Conservation (phyloP, 306 rosid genomes). For the Albizia julibrissin region DNA sequence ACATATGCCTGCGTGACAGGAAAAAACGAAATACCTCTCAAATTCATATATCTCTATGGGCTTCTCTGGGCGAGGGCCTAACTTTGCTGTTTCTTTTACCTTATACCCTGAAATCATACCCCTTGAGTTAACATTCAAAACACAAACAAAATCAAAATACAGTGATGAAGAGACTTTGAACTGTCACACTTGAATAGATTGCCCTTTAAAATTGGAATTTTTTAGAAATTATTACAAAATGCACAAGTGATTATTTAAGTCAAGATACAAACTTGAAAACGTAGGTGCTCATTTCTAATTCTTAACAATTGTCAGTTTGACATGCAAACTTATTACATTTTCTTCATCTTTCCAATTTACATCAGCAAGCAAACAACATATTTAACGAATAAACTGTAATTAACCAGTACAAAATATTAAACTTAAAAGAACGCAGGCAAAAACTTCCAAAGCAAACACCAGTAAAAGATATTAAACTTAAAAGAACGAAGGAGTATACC, state of each 20-base stretch:
- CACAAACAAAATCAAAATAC: not conserved
- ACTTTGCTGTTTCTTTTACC: slow-evolving; percentile 79
- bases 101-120: slow-evolving; percentile 56
- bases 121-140: slow-evolving; percentile 23
- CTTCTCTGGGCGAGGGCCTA: slow-evolving; percentile 92
- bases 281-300: not conserved
- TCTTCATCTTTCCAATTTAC: not conserved
- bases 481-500: slow-evolving; percentile 47
- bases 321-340: not conserved
- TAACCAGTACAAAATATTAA: slow-evolving; percentile 17
- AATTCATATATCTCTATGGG: slow-evolving; percentile 95
- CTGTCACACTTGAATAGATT: not conserved
- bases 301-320: not conserved
- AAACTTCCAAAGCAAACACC: slow-evolving; percentile 61
- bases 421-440: slow-evolving; percentile 38
- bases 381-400: slow-evolving; percentile 10
- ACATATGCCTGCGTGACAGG: slow-evolving; percentile 7
- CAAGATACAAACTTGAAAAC: not conserved
- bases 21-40: slow-evolving; percentile 65
- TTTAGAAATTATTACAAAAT: slow-evolving; percentile 5
- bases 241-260: not conserved
- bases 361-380: slow-evolving; percentile 24
- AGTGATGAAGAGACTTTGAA: not conserved
- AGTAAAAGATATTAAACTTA: no score
- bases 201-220: not conserved